Conservation (phyloP, 1,284 basidiomycete species). For the Apiotrichum veenhuisii region DNA sequence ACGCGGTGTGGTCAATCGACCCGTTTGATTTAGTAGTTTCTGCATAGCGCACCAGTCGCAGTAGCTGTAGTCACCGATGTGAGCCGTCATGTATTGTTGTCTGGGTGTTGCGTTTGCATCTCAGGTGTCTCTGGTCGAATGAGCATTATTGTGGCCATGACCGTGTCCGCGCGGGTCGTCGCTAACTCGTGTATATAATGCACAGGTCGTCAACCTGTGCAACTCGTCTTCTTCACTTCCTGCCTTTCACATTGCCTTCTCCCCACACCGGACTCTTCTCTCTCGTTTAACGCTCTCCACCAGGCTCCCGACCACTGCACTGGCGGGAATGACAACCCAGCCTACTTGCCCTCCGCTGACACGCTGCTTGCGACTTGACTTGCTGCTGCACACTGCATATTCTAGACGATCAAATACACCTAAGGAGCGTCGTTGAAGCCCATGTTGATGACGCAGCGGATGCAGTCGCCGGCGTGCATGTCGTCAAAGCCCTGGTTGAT, state of each 20-base stretch:
- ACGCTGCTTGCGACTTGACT: neutral
- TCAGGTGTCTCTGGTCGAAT: neutral
- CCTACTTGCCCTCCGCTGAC: no score
- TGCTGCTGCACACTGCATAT: neutral
- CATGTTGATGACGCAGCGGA: conserved; percentile 71
- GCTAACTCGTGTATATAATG: neutral
- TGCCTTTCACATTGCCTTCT: no score
- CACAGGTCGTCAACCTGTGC: no score
- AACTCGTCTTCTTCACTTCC: no score
- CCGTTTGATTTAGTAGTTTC: neutral
- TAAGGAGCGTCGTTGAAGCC: conserved; percentile 27
- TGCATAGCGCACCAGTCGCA: neutral
- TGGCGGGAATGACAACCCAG: no score
- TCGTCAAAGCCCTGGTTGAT: conserved; percentile 89
- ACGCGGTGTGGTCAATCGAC: no score
- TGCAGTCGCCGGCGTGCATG: conserved; percentile 92
- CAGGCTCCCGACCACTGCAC: no score
- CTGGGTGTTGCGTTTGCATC: neutral
- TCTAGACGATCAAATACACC: neutral
- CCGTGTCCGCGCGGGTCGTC: neutral
- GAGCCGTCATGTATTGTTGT: neutral
- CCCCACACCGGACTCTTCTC: no score
- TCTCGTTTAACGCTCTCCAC: neutral
- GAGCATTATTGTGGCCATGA: neutral
- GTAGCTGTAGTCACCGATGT: neutral